Evolutionary conservation across 1,139 yeast species (phyloP).

Genomic region (Yamadazyma atlantica): DNA sequence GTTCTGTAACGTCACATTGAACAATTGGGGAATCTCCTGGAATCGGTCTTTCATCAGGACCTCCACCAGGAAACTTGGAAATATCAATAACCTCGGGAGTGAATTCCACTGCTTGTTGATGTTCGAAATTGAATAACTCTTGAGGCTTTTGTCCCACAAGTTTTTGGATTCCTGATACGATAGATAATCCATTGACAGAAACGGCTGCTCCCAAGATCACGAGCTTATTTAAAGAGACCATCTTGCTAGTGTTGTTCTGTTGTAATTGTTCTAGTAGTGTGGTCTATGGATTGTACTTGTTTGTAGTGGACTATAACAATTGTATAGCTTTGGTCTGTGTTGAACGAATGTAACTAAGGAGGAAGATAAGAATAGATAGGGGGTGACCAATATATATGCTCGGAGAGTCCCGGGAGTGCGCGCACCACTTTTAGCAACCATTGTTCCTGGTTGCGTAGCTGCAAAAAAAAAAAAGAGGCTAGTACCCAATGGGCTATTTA

Average conservation of each 20-base stretch:
- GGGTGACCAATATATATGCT: conserved; percentile 1
- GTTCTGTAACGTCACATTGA: conserved; percentile 64
- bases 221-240: conserved; percentile 29
- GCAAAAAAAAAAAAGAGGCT: too few relatives aligned
- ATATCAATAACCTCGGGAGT: conserved; percentile 5
- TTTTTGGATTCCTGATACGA: conserved; percentile 9
- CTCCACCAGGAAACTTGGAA: conserved; percentile 14
- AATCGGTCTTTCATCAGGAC: conserved; percentile 56
- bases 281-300: too few relatives aligned
- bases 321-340: too few relatives aligned
- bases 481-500: too few relatives aligned
- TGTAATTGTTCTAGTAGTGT: too few relatives aligned
- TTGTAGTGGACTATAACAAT: too few relatives aligned
- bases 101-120: conserved; percentile 16
- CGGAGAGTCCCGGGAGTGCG: conserved; percentile 1
- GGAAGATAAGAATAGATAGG: background rate
- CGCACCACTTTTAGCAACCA: conserved; percentile 3
- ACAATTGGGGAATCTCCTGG: conserved; percentile 89
- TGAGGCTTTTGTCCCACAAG: conserved; percentile 16
- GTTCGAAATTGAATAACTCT: conserved; percentile 16
- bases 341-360: background rate
- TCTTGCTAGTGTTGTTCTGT: too few relatives aligned
- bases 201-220: conserved; percentile 19
- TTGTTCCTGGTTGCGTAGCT: too few relatives aligned
- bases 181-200: conserved; percentile 23